phyloP scores from a whole-genome alignment of 345 rosid species.

The Corymbia maculata region DNA sequence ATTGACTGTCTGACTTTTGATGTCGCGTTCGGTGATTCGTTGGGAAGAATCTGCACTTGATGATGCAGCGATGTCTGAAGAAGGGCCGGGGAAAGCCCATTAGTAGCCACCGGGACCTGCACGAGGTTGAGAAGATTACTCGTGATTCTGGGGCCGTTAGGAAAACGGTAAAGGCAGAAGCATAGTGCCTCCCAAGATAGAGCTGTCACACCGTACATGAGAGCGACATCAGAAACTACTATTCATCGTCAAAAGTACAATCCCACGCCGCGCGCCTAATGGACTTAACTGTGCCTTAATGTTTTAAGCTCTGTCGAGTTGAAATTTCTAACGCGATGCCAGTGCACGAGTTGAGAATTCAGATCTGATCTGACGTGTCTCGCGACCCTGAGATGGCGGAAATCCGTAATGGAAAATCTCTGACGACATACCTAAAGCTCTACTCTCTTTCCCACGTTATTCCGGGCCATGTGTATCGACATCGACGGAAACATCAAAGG shows the following conservation, averaged over 20 bases:
- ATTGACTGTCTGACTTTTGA: neutral
- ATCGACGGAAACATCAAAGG: neutral
- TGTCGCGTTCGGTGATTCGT: neutral
- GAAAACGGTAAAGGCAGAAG: neutral
- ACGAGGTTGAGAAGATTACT: neutral
- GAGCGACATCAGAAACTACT: neutral
- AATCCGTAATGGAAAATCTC: neutral
- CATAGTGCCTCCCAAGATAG: neutral
- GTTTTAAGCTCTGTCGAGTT: neutral
- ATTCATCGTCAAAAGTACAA: neutral
- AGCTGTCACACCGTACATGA: neutral
- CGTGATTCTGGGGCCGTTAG: neutral
- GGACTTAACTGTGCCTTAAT: neutral
- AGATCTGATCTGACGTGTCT: neutral
- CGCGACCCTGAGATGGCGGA: neutral
- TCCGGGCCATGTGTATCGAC: neutral
- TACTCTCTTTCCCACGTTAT: neutral
- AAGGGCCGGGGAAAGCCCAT: neutral
- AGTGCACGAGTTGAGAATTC: neutral
- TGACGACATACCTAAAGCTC: neutral
- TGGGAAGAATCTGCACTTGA: neutral
- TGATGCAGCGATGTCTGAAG: neutral
- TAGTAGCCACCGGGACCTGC: neutral
- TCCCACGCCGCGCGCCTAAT: no score
- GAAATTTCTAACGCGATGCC: neutral